Evolutionary conservation across 2,329 filamentous ascomycete genomes (phyloP), one percentile per base, ranked within the genome.

Genomic region (Colletotrichum orbiculare): DNA sequence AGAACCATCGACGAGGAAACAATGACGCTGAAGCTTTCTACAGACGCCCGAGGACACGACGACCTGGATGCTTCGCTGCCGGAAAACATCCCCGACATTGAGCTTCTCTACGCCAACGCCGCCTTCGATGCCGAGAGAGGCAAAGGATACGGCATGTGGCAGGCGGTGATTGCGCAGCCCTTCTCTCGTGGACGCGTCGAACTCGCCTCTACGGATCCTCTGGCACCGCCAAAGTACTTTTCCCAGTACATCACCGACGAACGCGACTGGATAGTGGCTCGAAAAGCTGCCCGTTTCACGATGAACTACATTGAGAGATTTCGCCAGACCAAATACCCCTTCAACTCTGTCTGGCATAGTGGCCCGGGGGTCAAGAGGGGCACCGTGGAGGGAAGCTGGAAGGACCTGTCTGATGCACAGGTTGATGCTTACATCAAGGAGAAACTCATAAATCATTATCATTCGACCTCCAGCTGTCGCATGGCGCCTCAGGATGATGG

Each of bases 71-170:
- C 61, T 4, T 45, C 56, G 4, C 46, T 43, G 2, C 60, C 70
- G 3, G 50, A 59, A 25, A 75, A 77, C 54, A 33, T 74, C 0
- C 74, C 74, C 2, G 72, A 77, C 15, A 50, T 74, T 25, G 75
- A 77, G 56, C 65, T 76, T 55, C 73, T 83, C 66, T 67, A 82
- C 9, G 75, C 79, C 60, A 79, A 79, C 70, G 74, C 77, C 4
- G 75, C 77, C 1, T 61, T 68, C 11, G 63, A 71, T 7, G 67
- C 75, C 8, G 71, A 76, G 38, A 63, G 66, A 0, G 69, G 69
- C 15, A 68, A 68, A 12, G 61, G 69, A 3, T 67, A 71, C 6
- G 68, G 72, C 35, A 71, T 67, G 4, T 69, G 75, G 34, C 72
- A 73, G 60, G 64, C 71, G 10, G 71, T 72, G 2, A 67, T 76